A percentile compares a stretch with the other conserved stretches of the same genome.
Conservation (phyloP, 805 yeast species). For the Candida pseudoglaebosa region DNA sequence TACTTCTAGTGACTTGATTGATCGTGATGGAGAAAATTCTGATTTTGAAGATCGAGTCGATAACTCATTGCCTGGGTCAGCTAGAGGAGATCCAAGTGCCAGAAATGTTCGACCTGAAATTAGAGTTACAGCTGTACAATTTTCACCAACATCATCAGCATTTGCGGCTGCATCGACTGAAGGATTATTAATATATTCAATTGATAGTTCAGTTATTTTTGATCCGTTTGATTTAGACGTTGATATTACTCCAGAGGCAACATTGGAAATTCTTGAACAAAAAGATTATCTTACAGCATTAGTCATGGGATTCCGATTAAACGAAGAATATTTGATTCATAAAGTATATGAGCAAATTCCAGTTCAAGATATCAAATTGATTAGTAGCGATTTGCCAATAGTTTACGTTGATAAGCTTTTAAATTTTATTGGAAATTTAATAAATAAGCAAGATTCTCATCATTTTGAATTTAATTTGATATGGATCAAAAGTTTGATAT, state of each 20-base stretch:
- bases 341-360: conserved; percentile 73
- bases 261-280: conserved; percentile 55
- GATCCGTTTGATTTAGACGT: conserved; percentile 95
- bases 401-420: conserved; percentile 71
- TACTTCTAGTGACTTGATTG: conserved; percentile 58
- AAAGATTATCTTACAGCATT: conserved; percentile 70
- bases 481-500: conserved; percentile 72
- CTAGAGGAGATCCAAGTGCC: conserved; percentile 68
- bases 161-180: conserved; percentile 96
- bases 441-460: conserved; percentile 54
- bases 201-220: conserved; percentile 69
- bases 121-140: conserved; percentile 71
- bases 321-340: conserved; percentile 71
- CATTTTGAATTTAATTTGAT: conserved; percentile 81
- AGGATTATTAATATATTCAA: conserved; percentile 78
- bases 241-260: conserved; percentile 82
- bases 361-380: conserved; percentile 60
- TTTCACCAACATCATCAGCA: conserved; percentile 85
- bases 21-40: conserved; percentile 79
- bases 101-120: conserved; percentile 77
- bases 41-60: conserved; percentile 83
- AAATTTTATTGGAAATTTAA: conserved; percentile 62
- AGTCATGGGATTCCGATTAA: conserved; percentile 90
- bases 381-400: conserved; percentile 66
- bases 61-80: conserved; percentile 78